These are phyloP conservation scores for Aspergillus pseudoglaucus DNA, from an alignment of 2,329 filamentous ascomycete species.

Conservation along the genomic window DNA sequence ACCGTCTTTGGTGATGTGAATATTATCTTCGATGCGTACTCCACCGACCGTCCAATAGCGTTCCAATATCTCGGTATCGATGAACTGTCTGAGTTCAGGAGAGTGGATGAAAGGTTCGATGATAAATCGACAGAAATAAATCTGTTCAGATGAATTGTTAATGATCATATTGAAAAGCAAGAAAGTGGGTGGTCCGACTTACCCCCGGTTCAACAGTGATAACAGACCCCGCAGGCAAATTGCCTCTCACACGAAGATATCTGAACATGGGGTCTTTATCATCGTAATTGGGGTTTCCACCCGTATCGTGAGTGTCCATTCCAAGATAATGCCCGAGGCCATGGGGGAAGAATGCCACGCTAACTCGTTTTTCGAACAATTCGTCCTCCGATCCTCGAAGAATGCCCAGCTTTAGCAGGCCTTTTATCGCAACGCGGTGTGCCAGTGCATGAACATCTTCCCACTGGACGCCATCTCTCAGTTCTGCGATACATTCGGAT, in stretches of 20 bases:
- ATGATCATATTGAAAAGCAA: constrained; percentile 2
- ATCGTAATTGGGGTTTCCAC: constrained; percentile 67
- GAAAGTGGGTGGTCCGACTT: constrained; percentile 29
- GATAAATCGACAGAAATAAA: constrained; percentile 89
- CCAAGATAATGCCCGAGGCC: constrained; percentile 86
- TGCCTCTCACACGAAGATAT: constrained; percentile 74
- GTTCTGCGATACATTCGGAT: constrained; percentile 59
- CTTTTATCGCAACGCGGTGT: constrained; percentile 63
- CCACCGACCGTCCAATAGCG: constrained; percentile 86
- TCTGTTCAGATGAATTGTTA: constrained; percentile 34
- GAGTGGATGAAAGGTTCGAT: constrained; percentile 73
- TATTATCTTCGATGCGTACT: constrained; percentile 86
- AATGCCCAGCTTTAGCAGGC: constrained; percentile 65
- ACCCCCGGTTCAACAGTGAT: constrained; percentile 93
- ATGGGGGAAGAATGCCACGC: constrained; percentile 85
- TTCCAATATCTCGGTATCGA: constrained; percentile 65
- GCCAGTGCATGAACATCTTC: constrained; percentile 67
- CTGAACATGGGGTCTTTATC: constrained; percentile 80
- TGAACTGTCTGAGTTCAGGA: constrained; percentile 66
- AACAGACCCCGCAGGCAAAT: constrained; percentile 69
- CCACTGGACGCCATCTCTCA: constrained; percentile 65
- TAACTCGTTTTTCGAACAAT: constrained; percentile 71
- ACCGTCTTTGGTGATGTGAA: constrained; percentile 70
- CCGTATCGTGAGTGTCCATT: constrained; percentile 86
- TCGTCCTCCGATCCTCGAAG: constrained; percentile 61